Conservation (phyloP, 1,139 yeast species). For the Blastobotrys serpentis region DNA sequence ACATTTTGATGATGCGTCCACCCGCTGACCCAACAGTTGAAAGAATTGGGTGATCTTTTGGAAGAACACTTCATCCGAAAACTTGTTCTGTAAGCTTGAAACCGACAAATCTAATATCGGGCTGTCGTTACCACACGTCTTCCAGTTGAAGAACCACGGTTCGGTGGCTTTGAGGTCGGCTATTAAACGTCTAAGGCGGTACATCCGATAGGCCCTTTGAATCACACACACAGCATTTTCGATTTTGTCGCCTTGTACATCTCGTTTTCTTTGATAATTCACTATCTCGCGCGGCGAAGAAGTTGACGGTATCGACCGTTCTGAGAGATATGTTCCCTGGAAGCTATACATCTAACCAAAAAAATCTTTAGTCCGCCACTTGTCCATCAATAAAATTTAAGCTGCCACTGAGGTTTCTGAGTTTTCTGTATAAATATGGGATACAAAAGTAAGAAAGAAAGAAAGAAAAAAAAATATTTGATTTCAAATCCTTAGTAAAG, state of each 20-base stretch:
- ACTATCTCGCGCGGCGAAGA: too few species aligned
- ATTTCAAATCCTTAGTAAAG: neutral
- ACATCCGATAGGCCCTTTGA: conserved; percentile 22
- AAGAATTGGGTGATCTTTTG: conserved; percentile 20
- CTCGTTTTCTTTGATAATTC: too few species aligned
- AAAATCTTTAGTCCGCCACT: neutral
- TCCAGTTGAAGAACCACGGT: conserved; percentile 28
- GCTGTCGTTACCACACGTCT: conserved; percentile 10
- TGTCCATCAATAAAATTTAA: neutral
- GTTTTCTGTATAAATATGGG: neutral
- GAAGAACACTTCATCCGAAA: conserved; percentile 20
- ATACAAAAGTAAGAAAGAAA: too few species aligned
- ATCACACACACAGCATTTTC: conserved; percentile 20
- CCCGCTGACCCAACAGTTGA: conserved; percentile 22
- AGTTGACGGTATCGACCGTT: neutral
- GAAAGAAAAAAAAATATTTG: neutral
- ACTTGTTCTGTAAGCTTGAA: conserved; percentile 17
- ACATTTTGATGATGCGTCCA: conserved; percentile 26
- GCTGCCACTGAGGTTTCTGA: neutral
- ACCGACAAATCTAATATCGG: conserved; percentile 18
- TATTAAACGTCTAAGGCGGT: conserved; percentile 22
- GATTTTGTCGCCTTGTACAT: neutral
- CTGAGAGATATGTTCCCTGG: neutral
- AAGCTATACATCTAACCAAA: neutral
- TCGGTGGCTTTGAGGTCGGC: conserved; percentile 18